Conservation (phyloP, 2,329 filamentous ascomycete genomes). For the Ilyonectria robusta region DNA sequence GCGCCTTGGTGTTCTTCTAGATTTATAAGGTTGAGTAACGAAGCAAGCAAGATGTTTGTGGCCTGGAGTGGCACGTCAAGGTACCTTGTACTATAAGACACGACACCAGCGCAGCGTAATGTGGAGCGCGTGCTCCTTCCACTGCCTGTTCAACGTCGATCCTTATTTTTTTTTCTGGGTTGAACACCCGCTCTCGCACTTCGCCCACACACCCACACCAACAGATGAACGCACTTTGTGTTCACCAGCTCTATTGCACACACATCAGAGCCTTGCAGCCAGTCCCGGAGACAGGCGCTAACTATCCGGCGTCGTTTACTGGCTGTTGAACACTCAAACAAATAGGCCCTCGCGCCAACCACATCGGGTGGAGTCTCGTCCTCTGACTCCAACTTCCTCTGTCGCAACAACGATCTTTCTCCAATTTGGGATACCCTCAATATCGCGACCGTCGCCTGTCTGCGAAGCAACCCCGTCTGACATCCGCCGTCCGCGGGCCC, state of each 20-base stretch:
- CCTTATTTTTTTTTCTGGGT: conserved; percentile 15
- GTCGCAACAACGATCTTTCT: conserved; percentile 2
- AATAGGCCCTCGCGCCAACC: conserved; percentile 1
- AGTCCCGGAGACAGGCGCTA: conserved; percentile 1
- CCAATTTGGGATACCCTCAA: not conserved
- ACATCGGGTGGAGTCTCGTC: conserved; percentile 9
- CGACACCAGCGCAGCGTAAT: not conserved
- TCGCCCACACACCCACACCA: conserved; percentile 5
- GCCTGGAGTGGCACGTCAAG: not conserved
- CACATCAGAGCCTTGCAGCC: not conserved
- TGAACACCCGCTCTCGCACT: conserved; percentile 1
- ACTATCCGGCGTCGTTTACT: not conserved
- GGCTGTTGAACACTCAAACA: conserved; percentile 22
- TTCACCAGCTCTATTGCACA: not conserved
- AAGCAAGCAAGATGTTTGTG: not conserved
- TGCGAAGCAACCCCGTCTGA: not conserved
- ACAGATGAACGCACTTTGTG: conserved; percentile 1
- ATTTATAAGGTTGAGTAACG: not conserved
- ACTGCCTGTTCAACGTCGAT: conserved; percentile 4
- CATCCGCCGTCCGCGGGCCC: not conserved
- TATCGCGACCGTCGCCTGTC: not conserved
- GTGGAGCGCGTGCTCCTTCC: conserved; percentile 5
- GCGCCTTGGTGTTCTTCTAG: not conserved
- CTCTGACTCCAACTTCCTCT: conserved; percentile 4
- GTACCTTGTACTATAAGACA: conserved; percentile 8